phyloP scores from a whole-genome alignment of 202 grass and related monocot species.

The Digitaria exilis region DNA sequence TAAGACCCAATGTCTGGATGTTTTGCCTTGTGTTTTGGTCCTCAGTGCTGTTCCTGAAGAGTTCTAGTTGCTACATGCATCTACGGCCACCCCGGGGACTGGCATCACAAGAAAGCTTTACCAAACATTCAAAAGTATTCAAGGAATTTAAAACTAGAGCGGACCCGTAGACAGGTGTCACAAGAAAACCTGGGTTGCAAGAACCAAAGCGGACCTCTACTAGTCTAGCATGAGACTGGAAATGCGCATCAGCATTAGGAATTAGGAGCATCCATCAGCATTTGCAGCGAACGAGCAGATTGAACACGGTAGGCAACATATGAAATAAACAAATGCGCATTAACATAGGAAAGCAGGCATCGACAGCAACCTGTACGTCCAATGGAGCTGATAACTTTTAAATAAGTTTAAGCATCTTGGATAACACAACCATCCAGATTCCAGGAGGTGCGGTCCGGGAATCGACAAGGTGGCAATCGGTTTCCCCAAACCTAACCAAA shows the following conservation, averaged over 20 bases:
- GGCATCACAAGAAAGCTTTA: background rate
- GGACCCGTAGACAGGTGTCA: no score
- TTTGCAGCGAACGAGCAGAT: background rate
- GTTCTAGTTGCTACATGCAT: background rate
- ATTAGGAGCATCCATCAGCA: background rate
- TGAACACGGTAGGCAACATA: no score
- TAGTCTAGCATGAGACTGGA: background rate
- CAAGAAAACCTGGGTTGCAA: no score
- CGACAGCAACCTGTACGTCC: background rate
- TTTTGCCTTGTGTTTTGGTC: background rate
- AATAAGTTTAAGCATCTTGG: background rate
- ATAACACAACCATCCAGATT: background rate
- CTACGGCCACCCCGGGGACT: background rate
- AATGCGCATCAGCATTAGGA: no score
- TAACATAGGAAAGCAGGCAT: background rate
- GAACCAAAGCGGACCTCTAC: no score
- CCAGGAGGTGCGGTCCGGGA: background rate
- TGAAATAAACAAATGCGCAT: background rate
- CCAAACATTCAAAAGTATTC: background rate
- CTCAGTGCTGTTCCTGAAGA: background rate
- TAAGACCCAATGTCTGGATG: background rate
- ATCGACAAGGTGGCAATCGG: background rate
- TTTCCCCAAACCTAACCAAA: constrained; percentile 6
- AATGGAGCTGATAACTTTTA: background rate
- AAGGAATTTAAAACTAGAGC: no score